Base-by-base conservation (phyloP, 2,329 filamentous ascomycete genomes). In the Alternaria solani region DNA sequence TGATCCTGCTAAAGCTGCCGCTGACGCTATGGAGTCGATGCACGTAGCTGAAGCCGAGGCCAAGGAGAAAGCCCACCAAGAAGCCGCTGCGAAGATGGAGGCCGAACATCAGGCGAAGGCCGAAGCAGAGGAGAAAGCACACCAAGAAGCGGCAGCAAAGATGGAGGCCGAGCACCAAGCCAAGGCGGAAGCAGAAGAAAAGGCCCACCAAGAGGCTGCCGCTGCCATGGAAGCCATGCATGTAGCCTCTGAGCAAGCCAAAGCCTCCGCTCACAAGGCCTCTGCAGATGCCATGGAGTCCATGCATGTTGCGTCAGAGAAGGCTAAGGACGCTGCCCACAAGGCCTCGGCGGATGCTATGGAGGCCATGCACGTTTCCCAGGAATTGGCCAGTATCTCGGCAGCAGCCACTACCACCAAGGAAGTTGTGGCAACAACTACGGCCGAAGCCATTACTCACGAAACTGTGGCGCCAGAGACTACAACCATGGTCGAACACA, bases 21-120 rank as follows among this genome's bases (percentile, higher is more conserved):
- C 58, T 6, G 58, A 61, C 39, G 58, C 58, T 39, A 61, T 52
- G 58, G 58, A 61, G 8, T 42, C 54, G 2, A 61, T 65, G 55
- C 69, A 72, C 51, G 49, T 59, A 23, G 67, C 67, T 5, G 63
- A 70, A 46, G 66, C 67, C 1, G 61, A 70, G 34, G 69, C 64
- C 7, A 57, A 65, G 26, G 62, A 63, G 1, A 64, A 69, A 36
- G 67, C 63, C 16, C 61, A 65, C 11, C 65, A 68, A 43, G 61
- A 66, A 20, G 62, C 66, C 11, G 66, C 62, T 8, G 56, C 52
- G 0, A 63, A 65, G 30, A 65, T 65, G 62, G 66, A 68, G 51
- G 54, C 48, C 4, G 53, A 58, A 34, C 66, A 68, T 44, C 42
- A 61, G 5, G 67, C 67, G 7, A 67, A 71, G 34, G 62, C 62